Evolutionary conservation across 2,329 filamentous ascomycete genomes (phyloP), one percentile per base, ranked within the genome.

Genomic region (Scortechinia acanthostroma): DNA sequence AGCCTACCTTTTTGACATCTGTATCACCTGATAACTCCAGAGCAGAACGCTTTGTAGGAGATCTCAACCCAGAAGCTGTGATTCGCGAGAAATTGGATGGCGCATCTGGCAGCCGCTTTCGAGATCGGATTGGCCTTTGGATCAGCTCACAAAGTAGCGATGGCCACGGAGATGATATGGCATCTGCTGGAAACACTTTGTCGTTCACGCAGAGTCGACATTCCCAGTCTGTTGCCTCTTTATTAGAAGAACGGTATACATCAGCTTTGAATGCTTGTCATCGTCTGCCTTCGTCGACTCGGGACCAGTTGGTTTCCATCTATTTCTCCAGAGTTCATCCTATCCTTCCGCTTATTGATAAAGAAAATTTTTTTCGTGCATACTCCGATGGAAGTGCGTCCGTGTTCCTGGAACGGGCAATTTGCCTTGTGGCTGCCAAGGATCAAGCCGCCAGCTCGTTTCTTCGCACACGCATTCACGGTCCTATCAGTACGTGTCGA

Each of bases 371-470:
- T 20, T 45, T 53, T 6, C 49, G 47, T 13, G 51, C 56, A 19
- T 54, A 58, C 37, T 49, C 48, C 2, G 51, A 56, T 22, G 57
- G 53, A 6, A 50, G 43, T 20, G 47, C 52, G 4, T 64, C 61
- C 20, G 51, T 58, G 10, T 63, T 65, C 35, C 53, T 66, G 14
- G 58, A 65, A 43, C 57, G 61, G 46, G 62, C 63, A 19, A 59
- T 66, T 25, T 65, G 63, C 43, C 59, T 66, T 17, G 57, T 62
- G 22, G 63, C 63, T 43, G 64, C 63, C 25, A 66, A 66, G 53
- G 57, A 59, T 25, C 46, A 47, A 35, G 50, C 54, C 4, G 61
- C 62, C n/a, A 46, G 45, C n/a, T 42, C 56, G n/a, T 52, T 58
- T 43, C 52, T 66, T 4, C 51, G 55, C n/a, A 49, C 65, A 4